Evolutionary conservation across 1,284 basidiomycete genomes (phyloP).

Genomic region (Boletus sp.): DNA sequence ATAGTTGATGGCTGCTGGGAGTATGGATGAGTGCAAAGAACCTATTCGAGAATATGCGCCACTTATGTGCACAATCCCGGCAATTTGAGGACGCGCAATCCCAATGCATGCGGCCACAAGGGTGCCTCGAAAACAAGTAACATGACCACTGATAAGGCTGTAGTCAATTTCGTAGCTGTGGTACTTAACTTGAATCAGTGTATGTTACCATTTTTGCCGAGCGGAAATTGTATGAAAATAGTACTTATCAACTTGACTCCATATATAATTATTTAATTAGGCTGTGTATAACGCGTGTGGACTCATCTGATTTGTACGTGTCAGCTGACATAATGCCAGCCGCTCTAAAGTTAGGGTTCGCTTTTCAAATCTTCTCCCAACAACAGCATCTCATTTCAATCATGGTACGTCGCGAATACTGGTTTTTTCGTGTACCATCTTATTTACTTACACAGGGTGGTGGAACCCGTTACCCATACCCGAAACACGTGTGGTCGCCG

Average conservation of each 20-base stretch:
- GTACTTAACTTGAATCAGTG: too few relatives aligned
- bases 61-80: not conserved
- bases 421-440: not conserved
- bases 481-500: constrained; percentile 73
- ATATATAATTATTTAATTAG: too few relatives aligned
- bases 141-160: too few relatives aligned
- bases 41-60: too few relatives aligned
- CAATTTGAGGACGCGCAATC: not conserved
- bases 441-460: constrained; percentile 51
- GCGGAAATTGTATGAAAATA: too few relatives aligned
- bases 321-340: constrained; percentile 6
- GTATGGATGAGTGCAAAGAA: not conserved
- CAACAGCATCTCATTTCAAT: too few relatives aligned
- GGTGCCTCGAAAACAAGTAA: not conserved
- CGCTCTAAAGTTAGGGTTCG: constrained; percentile 19
- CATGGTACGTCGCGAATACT: constrained; percentile 6
- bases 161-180: too few relatives aligned
- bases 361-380: constrained; percentile 2
- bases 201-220: too few relatives aligned
- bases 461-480: constrained; percentile 69
- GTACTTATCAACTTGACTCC: too few relatives aligned
- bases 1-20: not conserved
- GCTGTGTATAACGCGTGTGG: too few relatives aligned
- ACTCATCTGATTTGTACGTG: too few relatives aligned
- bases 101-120: not conserved